A percentile compares a stretch with the other conserved stretches of the same genome.
Conservation (phyloP, 192 early-diverging fungal genomes). For the Thamnidium elegans region DNA sequence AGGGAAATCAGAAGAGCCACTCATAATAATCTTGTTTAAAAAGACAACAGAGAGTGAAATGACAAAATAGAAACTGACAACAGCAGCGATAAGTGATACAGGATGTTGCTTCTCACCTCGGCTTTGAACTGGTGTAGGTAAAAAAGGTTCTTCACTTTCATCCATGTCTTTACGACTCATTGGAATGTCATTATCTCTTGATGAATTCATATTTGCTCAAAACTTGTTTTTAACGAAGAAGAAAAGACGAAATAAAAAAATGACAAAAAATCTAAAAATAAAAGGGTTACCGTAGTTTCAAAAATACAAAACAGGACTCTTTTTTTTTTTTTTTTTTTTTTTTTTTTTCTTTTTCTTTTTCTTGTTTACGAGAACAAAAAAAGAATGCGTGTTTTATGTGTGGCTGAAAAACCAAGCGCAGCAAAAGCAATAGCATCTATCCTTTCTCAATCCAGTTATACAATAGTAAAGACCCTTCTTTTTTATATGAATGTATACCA, state of each 20-base stretch:
- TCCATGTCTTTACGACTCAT: constrained; percentile 34
- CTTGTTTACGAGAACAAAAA: not conserved
- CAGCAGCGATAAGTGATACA: constrained; percentile 39
- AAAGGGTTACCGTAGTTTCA: not conserved
- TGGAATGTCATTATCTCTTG: constrained; percentile 26
- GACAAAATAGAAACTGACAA: constrained; percentile 61
- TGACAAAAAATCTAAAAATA: not conserved
- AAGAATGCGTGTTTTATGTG: constrained; percentile 82
- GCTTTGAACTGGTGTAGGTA: constrained; percentile 38
- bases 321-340: not conserved
- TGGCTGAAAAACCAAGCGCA: constrained; percentile 93
- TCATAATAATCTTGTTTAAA: constrained; percentile 65
- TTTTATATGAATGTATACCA: not conserved
- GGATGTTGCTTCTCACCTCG: constrained; percentile 35
- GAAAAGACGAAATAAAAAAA: not conserved
- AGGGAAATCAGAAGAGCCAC: constrained; percentile 55
- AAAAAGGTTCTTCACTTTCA: constrained; percentile 37
- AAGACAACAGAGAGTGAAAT: constrained; percentile 64
- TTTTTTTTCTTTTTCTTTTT: not conserved
- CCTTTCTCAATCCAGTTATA: constrained; percentile 55
- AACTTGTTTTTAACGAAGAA: not conserved
- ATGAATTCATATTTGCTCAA: constrained; percentile 1
- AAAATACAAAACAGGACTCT: too few relatives aligned
- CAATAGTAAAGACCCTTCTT: constrained; percentile 26
- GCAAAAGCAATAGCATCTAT: constrained; percentile 78